Base-by-base conservation (phyloP, 2,329 filamentous ascomycete genomes). In the Cercospora zeina region DNA sequence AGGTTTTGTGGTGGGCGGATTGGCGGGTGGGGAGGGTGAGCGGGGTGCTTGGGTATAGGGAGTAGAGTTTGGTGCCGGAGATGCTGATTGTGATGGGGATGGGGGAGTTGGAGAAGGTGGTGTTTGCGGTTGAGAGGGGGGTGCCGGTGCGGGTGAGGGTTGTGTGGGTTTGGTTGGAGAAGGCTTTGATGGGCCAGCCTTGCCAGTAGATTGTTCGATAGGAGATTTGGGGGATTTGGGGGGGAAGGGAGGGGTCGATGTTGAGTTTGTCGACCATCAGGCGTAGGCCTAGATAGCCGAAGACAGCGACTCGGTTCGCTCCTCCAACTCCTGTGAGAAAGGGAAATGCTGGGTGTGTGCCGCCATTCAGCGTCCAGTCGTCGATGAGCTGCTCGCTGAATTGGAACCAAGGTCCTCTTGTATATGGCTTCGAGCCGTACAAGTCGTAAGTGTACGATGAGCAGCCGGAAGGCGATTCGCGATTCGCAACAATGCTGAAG, bases 301-400 rank as follows among this genome's bases (percentile, higher is more conserved):
- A 89, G 1, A 88, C 79, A 0, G 82, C 83, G 24, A 89, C 83
- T 71, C 89, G 87, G 66, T 89, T 84, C 13, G 86, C 84, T 58
- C 88, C 88, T 19, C 88, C 88, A 69, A 88, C 85, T 3, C 88
- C 88, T 0, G 88, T 90, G 24, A 90, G 75, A 77, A 90, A 90
- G 0, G 88, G 87, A 68, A 83, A 90, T 0, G 87, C 87, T 0
- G 88, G 87, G 63, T 89, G 85, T 0, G 85, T 87, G 34, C 85
- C 85, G 16, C 87, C 87, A 59, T 89, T 90, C 1, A 76, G 72
- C 14, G 77, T 76, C 61, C 79, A 81, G 65, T 87, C 79, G 68
- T 90, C 88, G 19, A 85, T 73, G 51, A 87, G 77, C 71, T 90
- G 87, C 68, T 90, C 88, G 0, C 86, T 89, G 73, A 88, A 87